Percentiles rank a stretch among this genome's conserved stretches.
Evolutionary conservation across 345 rosid species (phyloP).

Genomic region (Limnanthes douglasii): DNA sequence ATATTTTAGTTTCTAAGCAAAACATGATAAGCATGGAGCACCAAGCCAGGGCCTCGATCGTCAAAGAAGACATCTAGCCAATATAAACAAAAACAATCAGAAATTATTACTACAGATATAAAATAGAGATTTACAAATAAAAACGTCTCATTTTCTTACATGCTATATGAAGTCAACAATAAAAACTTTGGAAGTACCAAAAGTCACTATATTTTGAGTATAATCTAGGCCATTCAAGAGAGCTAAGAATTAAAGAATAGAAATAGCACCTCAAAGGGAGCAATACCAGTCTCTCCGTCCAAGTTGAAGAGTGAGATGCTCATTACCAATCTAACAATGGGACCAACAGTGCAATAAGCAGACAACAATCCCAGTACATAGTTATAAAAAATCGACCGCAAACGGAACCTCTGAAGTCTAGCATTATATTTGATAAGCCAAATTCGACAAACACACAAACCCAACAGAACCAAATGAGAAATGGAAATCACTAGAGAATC

Average conservation of each 20-base stretch:
- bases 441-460: slow-evolving; percentile 55
- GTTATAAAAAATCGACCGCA: slow-evolving; percentile 51
- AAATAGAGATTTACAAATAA: too few relatives aligned
- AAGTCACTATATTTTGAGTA: too few relatives aligned
- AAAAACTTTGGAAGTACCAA: too few relatives aligned
- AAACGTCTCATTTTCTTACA: too few relatives aligned
- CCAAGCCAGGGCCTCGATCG: slow-evolving; percentile 68
- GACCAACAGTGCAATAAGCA: slow-evolving; percentile 53
- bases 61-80: slow-evolving; percentile 45
- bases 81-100: background rate
- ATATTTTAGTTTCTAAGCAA: slow-evolving; percentile 46
- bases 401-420: slow-evolving; percentile 40
- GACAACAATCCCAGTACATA: slow-evolving; percentile 49
- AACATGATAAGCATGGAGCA: slow-evolving; percentile 59
- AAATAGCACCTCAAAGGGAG: slow-evolving; percentile 74
- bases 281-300: slow-evolving; percentile 36
- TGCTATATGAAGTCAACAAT: too few relatives aligned
- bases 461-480: slow-evolving; percentile 58
- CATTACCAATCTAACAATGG: slow-evolving; percentile 55
- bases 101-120: too few relatives aligned
- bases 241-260: background rate
- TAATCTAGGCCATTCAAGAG: too few relatives aligned
- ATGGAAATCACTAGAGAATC: slow-evolving; percentile 44
- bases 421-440: slow-evolving; percentile 42
- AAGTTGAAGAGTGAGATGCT: slow-evolving; percentile 45